Evolutionary conservation across 768 basidiomycete species (phyloP), one percentile per base, ranked within the genome.

Genomic region (Kwoniella heveanensis): DNA sequence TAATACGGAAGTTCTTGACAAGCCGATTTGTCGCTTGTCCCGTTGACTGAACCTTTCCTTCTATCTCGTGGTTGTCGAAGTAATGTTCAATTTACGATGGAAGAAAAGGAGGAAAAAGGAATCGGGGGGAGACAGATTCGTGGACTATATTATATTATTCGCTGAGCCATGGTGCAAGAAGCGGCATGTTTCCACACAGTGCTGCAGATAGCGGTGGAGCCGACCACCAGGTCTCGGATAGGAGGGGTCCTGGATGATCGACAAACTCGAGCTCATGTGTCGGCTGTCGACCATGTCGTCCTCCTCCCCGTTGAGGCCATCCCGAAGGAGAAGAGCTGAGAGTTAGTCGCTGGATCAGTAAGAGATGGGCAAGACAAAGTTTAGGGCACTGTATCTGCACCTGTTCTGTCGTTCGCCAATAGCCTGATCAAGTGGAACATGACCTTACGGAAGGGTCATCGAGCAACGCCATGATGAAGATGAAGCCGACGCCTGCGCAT

Each of bases 11-110:
- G 17, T 44, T 7, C 4, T 10, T 44, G 39, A 44, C 39, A 44
- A 44, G 57, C 32, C 57, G 48, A 58, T 7, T 47, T 32, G 26
- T 27, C 36, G 57, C 46, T 50, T 29, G 49, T 58, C 49, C 57
- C 48, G 57, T 21, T 30, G 21, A 49, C 29, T 7, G 17, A 12
- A 8, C 39, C 19, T 17, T 47, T 24, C 15, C 24, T 46, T 26
- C 15, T 57, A n/a, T 27, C 21, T 39, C 26, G 27, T 12, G 13
- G 29, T 29, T 49, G 19, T 44, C 39, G 15, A 44, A 44, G 39
- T 32, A 13, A 32, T 44, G 19, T 44, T 17, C 4, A 44, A 10
- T 17, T 50, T 24, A n/a, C 37, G 25, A 15, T 21, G 49, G 32
- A 50, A 22, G 24, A 36, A 30, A 50, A 55, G 32, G 54, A 12